Evolutionary conservation across 805 yeast genomes (phyloP), one percentile per base, ranked within the genome.

Genomic region (Starmerella bacillaris): DNA sequence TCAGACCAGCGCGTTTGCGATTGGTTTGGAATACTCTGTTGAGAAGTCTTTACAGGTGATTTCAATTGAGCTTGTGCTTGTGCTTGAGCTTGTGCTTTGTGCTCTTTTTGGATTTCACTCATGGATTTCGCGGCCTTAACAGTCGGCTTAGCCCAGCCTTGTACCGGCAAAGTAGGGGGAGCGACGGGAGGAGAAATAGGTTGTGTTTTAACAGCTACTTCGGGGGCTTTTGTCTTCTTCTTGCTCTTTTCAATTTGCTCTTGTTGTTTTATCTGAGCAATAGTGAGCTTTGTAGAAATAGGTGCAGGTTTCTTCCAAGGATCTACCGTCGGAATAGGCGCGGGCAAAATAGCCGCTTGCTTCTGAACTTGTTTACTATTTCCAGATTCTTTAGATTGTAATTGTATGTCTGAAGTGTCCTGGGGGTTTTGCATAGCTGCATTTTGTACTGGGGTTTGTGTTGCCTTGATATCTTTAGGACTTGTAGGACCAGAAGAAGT

Each of bases 21-120:
- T n/a, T n/a, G n/a, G n/a, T n/a, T n/a, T n/a, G n/a, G n/a, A n/a
- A n/a, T n/a, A n/a, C n/a, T n/a, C n/a, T n/a, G n/a, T n/a, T n/a
- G n/a, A n/a, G n/a, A n/a, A 15, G 29, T 15, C 26, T 22, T 22
- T 18, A 26, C 6, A 5, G 29, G 14, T 8, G 29, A 18, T 11
- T 26, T 5, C 29, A 26, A 15, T 5, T 6, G 14, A 6, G 7
- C 6, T 18, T 26, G 29, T 5, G 7, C 14, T 18, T 26, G 29
- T 18, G 29, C 7, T 18, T 26, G 29, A 7, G 29, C 29, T 19
- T 14, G 31, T 16, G 9, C 37, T 31, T 34, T 32, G 14, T 35
- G 39, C 41, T 60, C 64, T 35, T 41, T 47, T 43, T 58, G 61
- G 35, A 59, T 57, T 34, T 59, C 57, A 9, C 55, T 52, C 18